Evolutionary conservation across 495 filamentous ascomycete species (phyloP), one percentile per base, ranked within the genome.

Genomic region (Trypethelium eluteriae): DNA sequence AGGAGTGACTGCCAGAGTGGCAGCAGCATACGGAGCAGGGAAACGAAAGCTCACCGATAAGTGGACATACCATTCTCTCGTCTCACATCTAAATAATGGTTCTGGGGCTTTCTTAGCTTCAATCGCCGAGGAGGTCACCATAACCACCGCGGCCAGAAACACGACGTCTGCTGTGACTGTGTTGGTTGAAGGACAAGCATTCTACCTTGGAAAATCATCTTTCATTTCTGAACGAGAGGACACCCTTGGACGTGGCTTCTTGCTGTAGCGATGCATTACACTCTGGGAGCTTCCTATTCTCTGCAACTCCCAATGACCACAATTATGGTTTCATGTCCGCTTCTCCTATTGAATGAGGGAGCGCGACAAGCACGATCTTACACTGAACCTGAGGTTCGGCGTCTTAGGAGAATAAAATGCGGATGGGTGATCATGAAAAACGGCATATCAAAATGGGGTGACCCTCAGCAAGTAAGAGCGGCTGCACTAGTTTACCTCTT

Each of bases 201-300:
- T 62, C 35, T 71, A 71, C 46, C 59, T 62, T 3, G 69, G 69
- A n/a, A 38, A 16, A 9, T 61, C 49, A 34, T 67, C 25, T 7
- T 71, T 69, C 64, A 49, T 69, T 5, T 38, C 49, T 25, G 69
- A 69, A 44, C 44, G 66, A 35, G 63, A 62, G 14, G 69, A 71
- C 64, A 41, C 7, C 25, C 61, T 68, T 50, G 67, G 67, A 1
- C 34, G 59, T 39, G 67, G 67, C 18, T 68, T 68, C 46, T 68
- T 44, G 25, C 62, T 68, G 34, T 53, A 68, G 41, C 25, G 25
- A 25, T 25, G 25, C 53, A 59, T 59, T 59, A 34, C 32, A 11
- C 7, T 7, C 14, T 44, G 41, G 6, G 41, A 44, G 25, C 25
- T 25, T 25, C 25, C 25, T 25, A 25, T 25, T 25, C 25, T 25